Evolutionary conservation across 306 rosid genomes (phyloP).

Genomic region (Cucurbita pepo): DNA sequence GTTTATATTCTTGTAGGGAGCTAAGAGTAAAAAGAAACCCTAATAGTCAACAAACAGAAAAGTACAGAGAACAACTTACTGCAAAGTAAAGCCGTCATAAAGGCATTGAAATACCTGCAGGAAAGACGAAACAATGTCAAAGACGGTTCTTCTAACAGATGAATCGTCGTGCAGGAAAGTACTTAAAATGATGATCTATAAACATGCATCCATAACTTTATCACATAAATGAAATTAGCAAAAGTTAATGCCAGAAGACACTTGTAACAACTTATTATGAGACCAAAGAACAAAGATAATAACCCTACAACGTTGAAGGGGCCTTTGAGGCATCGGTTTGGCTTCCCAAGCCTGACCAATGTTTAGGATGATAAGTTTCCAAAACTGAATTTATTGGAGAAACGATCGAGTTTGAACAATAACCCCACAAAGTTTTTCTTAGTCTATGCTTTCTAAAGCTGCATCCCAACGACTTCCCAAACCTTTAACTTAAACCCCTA

Average conservation of each 20-base stretch:
- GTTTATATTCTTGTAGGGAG: constrained; percentile 16
- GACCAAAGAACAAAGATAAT: background rate
- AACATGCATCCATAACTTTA: background rate
- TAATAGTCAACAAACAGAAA: constrained; percentile 16
- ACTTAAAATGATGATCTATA: background rate
- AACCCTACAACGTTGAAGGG: background rate
- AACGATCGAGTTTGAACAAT: background rate
- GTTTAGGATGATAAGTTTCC: background rate
- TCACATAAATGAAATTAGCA: background rate
- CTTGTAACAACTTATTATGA: background rate
- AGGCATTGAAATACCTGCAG: constrained; percentile 95
- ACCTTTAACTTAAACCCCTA: background rate
- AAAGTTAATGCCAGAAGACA: background rate
- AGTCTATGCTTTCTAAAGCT: background rate
- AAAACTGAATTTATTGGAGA: background rate
- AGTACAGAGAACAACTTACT: constrained; percentile 8
- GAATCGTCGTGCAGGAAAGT: background rate
- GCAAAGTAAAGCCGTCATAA: constrained; percentile 33
- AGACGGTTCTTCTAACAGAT: background rate
- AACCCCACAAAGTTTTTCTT: background rate
- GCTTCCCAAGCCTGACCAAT: background rate
- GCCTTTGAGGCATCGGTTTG: background rate
- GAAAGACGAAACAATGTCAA: constrained; percentile 1
- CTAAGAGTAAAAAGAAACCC: constrained; percentile 8
- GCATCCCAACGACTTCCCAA: background rate